Percentiles rank a stretch among this genome's conserved stretches.
phyloP scores from a whole-genome alignment of 1,284 basidiomycete genomes.

The Microbotryum intermedium region DNA sequence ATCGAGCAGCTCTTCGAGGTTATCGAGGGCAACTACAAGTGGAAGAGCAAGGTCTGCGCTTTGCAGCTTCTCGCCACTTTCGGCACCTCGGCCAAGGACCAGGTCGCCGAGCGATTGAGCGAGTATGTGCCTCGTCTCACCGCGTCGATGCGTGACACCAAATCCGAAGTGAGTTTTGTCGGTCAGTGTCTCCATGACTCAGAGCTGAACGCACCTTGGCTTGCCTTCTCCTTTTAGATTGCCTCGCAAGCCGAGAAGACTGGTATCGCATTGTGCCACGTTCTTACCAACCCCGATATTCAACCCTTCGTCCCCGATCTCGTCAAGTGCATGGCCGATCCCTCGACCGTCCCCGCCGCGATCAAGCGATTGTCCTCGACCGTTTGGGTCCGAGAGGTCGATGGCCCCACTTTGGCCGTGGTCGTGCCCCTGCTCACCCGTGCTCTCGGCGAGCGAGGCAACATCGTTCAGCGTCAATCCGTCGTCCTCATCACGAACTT shows the following conservation, averaged over 20 bases:
- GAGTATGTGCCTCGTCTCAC: conserved; percentile 79
- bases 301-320: conserved; percentile 80
- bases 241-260: conserved; percentile 82
- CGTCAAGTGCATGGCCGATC: conserved; percentile 84
- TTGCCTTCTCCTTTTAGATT: conserved; percentile 46
- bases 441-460: conserved; percentile 90
- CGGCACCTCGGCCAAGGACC: conserved; percentile 53
- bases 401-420: conserved; percentile 88
- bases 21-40: conserved; percentile 71
- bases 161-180: conserved; percentile 61
- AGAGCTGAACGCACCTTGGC: conserved; percentile 14
- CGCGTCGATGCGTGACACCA: conserved; percentile 92
- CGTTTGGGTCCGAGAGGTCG: conserved; percentile 96
- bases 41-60: conserved; percentile 91
- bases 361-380: conserved; percentile 92
- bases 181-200: conserved; percentile 1
- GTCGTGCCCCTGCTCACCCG: conserved; percentile 87
- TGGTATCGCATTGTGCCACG: conserved; percentile 83
- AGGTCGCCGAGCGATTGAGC: conserved; percentile 76
- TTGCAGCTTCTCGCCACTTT: conserved; percentile 51
- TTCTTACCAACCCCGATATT: conserved; percentile 90
- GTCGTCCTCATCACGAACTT: conserved; percentile 95
- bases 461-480: conserved; percentile 54
- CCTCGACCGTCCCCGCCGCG: conserved; percentile 71
- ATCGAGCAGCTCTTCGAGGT: conserved; percentile 64